These are phyloP conservation scores for Pichia deserticola DNA, from an alignment of 805 yeast species.

Conservation along the genomic window DNA sequence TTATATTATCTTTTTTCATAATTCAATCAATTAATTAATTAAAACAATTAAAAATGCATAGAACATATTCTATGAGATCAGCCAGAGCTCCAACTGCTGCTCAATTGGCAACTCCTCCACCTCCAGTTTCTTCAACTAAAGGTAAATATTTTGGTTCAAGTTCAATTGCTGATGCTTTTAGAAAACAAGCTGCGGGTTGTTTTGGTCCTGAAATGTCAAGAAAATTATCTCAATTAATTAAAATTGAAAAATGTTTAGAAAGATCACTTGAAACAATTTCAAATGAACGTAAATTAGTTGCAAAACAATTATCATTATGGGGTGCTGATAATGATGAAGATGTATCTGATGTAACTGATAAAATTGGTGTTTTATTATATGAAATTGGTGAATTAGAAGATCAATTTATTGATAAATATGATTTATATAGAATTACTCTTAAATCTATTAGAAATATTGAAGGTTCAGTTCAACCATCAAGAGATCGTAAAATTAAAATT, in stretches of 20 bases:
- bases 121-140: constrained; percentile 78
- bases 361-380: constrained; percentile 89
- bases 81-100: constrained; percentile 96
- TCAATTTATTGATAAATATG: constrained; percentile 96
- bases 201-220: constrained; percentile 93
- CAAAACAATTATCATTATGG: constrained; percentile 95
- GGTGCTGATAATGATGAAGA: constrained; percentile 98
- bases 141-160: constrained; percentile 68
- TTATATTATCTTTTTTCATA: too few species aligned
- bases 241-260: constrained; percentile 94
- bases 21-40: not conserved
- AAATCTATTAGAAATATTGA: constrained; percentile 94
- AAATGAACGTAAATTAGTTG: constrained; percentile 90
- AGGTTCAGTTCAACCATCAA: constrained; percentile 95
- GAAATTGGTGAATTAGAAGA: constrained; percentile 98
- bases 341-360: constrained; percentile 93
- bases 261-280: constrained; percentile 90
- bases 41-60: constrained; percentile 58
- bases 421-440: constrained; percentile 92
- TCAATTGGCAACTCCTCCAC: constrained; percentile 95
- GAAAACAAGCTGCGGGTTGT: constrained; percentile 83
- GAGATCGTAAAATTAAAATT: constrained; percentile 96
- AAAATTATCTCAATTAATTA: constrained; percentile 84
- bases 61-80: constrained; percentile 95
- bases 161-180: constrained; percentile 59